Base-by-base conservation (phyloP, 176 grass and related monocot genomes). In the Zoysia japonica region DNA sequence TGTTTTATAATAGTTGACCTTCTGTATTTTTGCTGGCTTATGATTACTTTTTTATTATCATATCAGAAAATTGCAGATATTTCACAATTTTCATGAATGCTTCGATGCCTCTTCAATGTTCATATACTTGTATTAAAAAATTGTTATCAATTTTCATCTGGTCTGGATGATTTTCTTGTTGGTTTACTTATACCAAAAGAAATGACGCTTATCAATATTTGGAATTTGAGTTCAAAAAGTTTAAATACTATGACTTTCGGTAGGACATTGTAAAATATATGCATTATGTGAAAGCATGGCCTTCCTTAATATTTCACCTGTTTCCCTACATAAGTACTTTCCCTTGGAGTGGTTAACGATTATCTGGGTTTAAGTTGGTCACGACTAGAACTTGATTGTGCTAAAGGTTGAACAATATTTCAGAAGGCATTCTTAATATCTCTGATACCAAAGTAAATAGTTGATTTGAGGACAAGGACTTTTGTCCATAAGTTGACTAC, bases 321-420 rank as follows among this genome's bases (percentile, higher is more conserved):
- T 82, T 56, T 83, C 5, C 61, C 13, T 47, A 43, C 9, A 59
- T 42, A 49, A 45, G 59, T 36, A 74, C 12, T 53, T 17, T 55
- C 14, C 15, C n/a, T 1, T 1, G 1, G 47, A 75, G 6, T 59
- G 10, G 9, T 75, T 83, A 5, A 40, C 5, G 17, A 68, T 9
- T 52, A 55, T 68, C 49, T 39, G 48, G 15, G 0, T 47, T 83
- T 40, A 57, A 83, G 61, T 55, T 68, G 11, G 8, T 1, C 39
- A 43, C 17, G 6, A 6, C 39, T 61, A 35, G 5, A 51, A 6
- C 36, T 49, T 51, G 3, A 75, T 74, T 57, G 5, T 28, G 3
- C 48, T 67, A 67, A 52, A 74, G 5, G 48, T 51, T 54, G 19
- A 54, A 45, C 8, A 82, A 43, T 45, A 52, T 28, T 65, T 67